Evolutionary conservation across 441 rosid genomes (phyloP).

Genomic region (Omphalea diandra): DNA sequence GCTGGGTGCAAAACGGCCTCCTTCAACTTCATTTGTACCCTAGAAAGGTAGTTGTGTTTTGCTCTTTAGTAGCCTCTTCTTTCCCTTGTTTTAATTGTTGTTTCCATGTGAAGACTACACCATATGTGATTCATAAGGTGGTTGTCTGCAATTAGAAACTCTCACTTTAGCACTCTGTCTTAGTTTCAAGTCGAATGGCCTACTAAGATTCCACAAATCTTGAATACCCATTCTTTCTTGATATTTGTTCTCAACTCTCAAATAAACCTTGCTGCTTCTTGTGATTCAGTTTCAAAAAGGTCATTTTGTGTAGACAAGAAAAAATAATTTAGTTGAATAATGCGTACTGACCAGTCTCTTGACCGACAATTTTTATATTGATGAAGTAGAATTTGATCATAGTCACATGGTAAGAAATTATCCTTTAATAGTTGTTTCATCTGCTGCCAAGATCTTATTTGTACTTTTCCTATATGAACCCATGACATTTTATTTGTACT

Average conservation of each 20-base stretch:
- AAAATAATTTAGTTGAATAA: not conserved
- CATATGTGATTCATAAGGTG: not conserved
- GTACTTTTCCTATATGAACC: too few species aligned
- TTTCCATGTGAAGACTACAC: not conserved
- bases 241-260: too few species aligned
- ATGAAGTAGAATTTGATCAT: not conserved
- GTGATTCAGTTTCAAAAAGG: not conserved
- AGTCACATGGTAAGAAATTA: not conserved
- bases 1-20: not conserved
- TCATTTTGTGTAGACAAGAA: not conserved
- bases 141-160: not conserved
- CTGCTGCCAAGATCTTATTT: too few species aligned
- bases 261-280: not conserved
- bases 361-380: not conserved
- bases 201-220: not conserved
- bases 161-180: not conserved
- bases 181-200: too few species aligned
- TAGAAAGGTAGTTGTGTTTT: not conserved
- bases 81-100: not conserved
- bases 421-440: too few species aligned
- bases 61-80: not conserved
- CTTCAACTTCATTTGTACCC: not conserved
- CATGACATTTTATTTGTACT: too few species aligned
- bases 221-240: not conserved
- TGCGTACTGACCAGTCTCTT: not conserved